These are phyloP conservation scores for Leccinum arenicola DNA, from an alignment of 768 basidiomycete species.

Conservation along the genomic window DNA sequence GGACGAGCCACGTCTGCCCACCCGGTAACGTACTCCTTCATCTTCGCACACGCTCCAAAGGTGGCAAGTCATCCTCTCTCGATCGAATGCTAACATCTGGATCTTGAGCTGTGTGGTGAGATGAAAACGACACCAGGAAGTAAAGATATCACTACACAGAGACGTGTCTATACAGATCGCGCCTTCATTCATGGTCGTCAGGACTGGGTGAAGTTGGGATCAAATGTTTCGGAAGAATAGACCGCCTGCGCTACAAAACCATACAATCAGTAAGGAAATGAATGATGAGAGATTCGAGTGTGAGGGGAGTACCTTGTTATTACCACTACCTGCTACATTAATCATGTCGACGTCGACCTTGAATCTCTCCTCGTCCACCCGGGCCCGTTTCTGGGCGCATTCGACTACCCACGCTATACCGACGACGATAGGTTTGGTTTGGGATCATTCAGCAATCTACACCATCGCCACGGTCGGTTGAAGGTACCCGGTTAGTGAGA, in stretches of 20 bases:
- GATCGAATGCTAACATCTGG: conserved; percentile 22
- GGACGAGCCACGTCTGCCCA: conserved; percentile 28
- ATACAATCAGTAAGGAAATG: background rate
- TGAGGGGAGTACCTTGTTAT: conserved; percentile 53
- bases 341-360: conserved; percentile 58
- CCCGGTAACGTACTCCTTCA: conserved; percentile 38
- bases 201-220: conserved; percentile 30
- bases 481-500: background rate
- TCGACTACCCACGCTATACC: conserved; percentile 90
- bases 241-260: conserved; percentile 58
- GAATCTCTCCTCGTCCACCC: conserved; percentile 63
- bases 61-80: conserved; percentile 57
- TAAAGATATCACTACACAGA: conserved; percentile 19
- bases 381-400: conserved; percentile 66
- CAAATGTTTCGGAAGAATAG: conserved; percentile 66
- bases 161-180: conserved; percentile 24
- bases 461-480: background rate
- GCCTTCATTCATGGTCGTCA: conserved; percentile 21
- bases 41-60: conserved; percentile 66
- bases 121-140: conserved; percentile 7
- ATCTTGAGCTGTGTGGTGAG: conserved; percentile 22
- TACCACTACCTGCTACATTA: conserved; percentile 52
- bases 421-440: conserved; percentile 77
- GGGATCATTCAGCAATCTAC: conserved; percentile 60
- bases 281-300: background rate